Percentiles rank a stretch among this genome's conserved stretches.
Evolutionary conservation across 768 basidiomycete genomes (phyloP).

Genomic region (Polyporus arcularius): DNA sequence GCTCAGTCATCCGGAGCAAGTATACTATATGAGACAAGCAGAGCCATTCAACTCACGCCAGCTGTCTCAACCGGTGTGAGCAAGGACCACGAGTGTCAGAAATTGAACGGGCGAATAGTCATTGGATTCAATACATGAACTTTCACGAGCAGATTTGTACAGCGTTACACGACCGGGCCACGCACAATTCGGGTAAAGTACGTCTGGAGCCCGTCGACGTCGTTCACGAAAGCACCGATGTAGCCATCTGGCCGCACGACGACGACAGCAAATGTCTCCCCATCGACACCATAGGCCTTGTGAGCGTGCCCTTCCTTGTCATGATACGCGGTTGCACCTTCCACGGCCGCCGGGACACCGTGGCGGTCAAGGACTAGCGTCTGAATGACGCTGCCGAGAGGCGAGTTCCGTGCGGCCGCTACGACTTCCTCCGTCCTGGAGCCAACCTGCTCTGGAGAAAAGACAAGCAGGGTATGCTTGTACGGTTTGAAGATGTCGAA

Average conservation of each 20-base stretch:
- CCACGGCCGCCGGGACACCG: background rate
- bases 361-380: background rate
- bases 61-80: too few species aligned
- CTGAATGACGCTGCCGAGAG: background rate
- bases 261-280: conserved; percentile 1
- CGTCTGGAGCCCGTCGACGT: background rate
- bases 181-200: background rate
- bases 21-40: too few species aligned
- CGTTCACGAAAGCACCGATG: conserved; percentile 11
- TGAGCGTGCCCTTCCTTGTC: conserved; percentile 16
- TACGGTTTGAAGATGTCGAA: conserved; percentile 31
- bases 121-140: too few species aligned
- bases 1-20: too few species aligned
- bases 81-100: too few species aligned
- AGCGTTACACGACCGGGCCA: too few species aligned
- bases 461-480: conserved; percentile 35
- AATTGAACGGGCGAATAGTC: too few species aligned
- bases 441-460: conserved; percentile 13
- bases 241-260: conserved; percentile 19
- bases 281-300: conserved; percentile 4
- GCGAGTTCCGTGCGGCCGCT: background rate
- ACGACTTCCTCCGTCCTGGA: background rate
- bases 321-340: background rate
- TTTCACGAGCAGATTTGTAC: too few species aligned
- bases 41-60: too few species aligned